Conservation (phyloP, 148 eudicot genomes). For the Chenopodium suecicum region DNA sequence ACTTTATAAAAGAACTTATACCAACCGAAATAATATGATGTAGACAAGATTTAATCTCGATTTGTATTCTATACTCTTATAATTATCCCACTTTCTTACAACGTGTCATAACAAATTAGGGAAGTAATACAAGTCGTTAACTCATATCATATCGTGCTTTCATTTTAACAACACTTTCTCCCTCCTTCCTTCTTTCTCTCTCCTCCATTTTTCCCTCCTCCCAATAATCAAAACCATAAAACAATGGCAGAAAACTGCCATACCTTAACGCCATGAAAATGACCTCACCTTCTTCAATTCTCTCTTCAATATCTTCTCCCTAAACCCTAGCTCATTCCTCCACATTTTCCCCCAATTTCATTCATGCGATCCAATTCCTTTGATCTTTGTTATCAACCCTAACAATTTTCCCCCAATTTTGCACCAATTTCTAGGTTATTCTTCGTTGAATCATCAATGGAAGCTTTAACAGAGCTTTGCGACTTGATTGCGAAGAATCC, state of each 20-base stretch:
- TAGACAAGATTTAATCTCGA: no score
- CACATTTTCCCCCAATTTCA: neutral
- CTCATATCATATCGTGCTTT: neutral
- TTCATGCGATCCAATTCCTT: neutral
- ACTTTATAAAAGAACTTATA: no score
- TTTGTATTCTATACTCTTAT: no score
- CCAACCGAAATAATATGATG: no score
- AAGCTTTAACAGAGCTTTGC: constrained; percentile 78
- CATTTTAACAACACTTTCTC: neutral
- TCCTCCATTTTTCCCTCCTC: constrained; percentile 2
- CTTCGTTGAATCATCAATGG: constrained; percentile 37
- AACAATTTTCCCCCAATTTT: constrained; percentile 5
- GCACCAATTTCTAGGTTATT: neutral
- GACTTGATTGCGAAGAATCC: constrained; percentile 78
- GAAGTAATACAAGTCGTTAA: neutral
- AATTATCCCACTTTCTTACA: neutral
- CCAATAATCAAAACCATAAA: neutral
- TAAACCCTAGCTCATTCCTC: constrained; percentile 10
- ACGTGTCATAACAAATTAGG: neutral
- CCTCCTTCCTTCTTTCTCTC: neutral
- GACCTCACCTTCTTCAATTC: constrained; percentile 1
- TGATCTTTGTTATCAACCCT: neutral
- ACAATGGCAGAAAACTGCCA: constrained; percentile 14
- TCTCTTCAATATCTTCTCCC: neutral
- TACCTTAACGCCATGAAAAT: constrained; percentile 18